Base-by-base conservation (phyloP, 2,329 filamentous ascomycete species). In the Plenodomus biglobosus region DNA sequence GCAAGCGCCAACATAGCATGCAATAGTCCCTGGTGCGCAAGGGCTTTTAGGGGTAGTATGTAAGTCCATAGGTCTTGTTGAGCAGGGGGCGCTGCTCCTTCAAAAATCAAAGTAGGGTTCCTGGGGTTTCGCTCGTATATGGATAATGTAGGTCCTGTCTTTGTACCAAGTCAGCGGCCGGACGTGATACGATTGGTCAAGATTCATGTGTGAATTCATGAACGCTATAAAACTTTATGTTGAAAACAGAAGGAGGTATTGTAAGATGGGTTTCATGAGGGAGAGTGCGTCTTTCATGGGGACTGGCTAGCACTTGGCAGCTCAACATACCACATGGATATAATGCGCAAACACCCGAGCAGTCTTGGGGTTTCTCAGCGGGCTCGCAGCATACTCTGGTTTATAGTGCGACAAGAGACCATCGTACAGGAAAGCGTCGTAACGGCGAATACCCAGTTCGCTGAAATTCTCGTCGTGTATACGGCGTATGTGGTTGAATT, bases 311-410 rank as follows among this genome's bases (percentile, higher is more conserved):
- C 8, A 11, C 27, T 32, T 7, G 8, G 11, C 3, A 11, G 15
- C 8, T 32, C 11, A 32, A 32, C 27, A 32, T 55, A 64, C 61
- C 6, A 94, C 87, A 58, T 90, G 87, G 39, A 97, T 85, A 69
- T 96, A 97, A 71, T 97, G 91, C 69, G 87, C 87, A 69, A 97
- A 97, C 6, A 96, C 85, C 22, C 86, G 82, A 13, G 90, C 86
- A 10, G 90, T 92, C 55, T 87, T 85, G 2, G 84, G 81, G 56
- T 96, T 90, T 58, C 85, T 88, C 21, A 96, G 75, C 24, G 94
- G 92, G 34, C 75, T 80, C 8, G 77, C 77, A 42, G 73, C 73
- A 55, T 73, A 67, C 55, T 80, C 76, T 2, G 75, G 68, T 30
- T 68, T 69, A 52, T 80, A 80, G 3, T 67, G 61, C 21, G 75